Evolutionary conservation across 805 yeast genomes (phyloP).

Genomic region (Lipomyces sp.): DNA sequence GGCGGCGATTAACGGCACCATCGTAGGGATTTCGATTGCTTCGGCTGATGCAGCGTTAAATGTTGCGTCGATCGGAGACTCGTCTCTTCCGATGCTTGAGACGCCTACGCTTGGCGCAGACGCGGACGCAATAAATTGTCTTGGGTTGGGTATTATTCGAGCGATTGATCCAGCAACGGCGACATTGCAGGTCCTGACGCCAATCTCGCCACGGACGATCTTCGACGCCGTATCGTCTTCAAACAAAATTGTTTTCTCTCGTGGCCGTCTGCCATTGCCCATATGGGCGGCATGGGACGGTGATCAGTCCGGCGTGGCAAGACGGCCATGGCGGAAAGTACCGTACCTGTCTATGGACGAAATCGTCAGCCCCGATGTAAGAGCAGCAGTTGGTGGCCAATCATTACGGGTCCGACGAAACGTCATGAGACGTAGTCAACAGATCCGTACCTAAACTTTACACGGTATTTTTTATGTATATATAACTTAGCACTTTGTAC

Average conservation of each 20-base stretch:
- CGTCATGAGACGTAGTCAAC: conserved; percentile 29
- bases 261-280: conserved; percentile 31
- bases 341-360: conserved; percentile 28
- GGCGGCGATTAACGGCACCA: conserved; percentile 44
- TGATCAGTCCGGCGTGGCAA: conserved; percentile 13
- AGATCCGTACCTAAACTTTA: background rate
- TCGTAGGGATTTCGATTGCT: conserved; percentile 43
- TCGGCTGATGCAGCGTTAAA: background rate
- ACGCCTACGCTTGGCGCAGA: conserved; percentile 7
- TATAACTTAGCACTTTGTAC: no score
- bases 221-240: background rate
- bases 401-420: conserved; percentile 31
- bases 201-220: conserved; percentile 8
- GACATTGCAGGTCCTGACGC: conserved; percentile 19
- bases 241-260: conserved; percentile 15
- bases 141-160: conserved; percentile 30
- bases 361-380: conserved; percentile 8
- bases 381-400: conserved; percentile 20
- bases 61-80: conserved; percentile 5
- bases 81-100: conserved; percentile 7
- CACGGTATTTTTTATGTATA: background rate
- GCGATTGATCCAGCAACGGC: conserved; percentile 19
- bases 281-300: conserved; percentile 29
- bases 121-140: conserved; percentile 15
- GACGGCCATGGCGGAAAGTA: conserved; percentile 19